A percentile compares a stretch with the other conserved stretches of the same genome.
Conservation (phyloP, 768 basidiomycete species). For the Kwoniella europaea region DNA sequence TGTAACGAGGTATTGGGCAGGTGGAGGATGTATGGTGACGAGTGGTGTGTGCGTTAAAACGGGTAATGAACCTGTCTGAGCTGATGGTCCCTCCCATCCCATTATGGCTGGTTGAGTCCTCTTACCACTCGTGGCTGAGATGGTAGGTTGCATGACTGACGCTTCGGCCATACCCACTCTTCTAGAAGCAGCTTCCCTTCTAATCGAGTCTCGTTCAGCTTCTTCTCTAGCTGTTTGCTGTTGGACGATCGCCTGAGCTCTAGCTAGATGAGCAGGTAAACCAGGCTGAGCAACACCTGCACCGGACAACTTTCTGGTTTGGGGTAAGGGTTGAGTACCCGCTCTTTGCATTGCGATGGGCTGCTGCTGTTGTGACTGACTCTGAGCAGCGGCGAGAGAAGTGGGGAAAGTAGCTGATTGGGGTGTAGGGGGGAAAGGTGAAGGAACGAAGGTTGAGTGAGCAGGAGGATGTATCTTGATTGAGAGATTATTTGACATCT, state of each 20-base stretch:
- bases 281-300: slow-evolving; percentile 16
- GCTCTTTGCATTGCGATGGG: slow-evolving; percentile 42
- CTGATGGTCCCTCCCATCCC: slow-evolving; percentile 48
- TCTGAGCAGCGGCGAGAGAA: slow-evolving; percentile 14
- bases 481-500: slow-evolving; percentile 23
- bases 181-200: slow-evolving; percentile 30
- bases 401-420: slow-evolving; percentile 35
- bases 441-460: slow-evolving; percentile 32
- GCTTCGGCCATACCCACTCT: slow-evolving; percentile 45
- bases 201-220: slow-evolving; percentile 29
- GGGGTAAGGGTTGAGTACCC: slow-evolving; percentile 45
- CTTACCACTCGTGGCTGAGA: background rate
- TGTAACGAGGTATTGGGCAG: slow-evolving; percentile 28
- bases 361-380: slow-evolving; percentile 13
- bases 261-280: slow-evolving; percentile 39
- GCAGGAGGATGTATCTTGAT: slow-evolving; percentile 41
- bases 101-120: slow-evolving; percentile 32
- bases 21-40: slow-evolving; percentile 48
- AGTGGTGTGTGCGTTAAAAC: slow-evolving; percentile 35
- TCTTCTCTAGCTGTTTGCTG: slow-evolving; percentile 43
- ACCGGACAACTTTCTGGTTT: slow-evolving; percentile 23
- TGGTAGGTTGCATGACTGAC: slow-evolving; percentile 40
- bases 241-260: slow-evolving; percentile 46
- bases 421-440: slow-evolving; percentile 34
- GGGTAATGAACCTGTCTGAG: slow-evolving; percentile 28